Percentiles rank a stretch among this genome's conserved stretches.
Evolutionary conservation across 1,284 basidiomycete genomes (phyloP).

Genomic region (Acaromyces ingoldii): DNA sequence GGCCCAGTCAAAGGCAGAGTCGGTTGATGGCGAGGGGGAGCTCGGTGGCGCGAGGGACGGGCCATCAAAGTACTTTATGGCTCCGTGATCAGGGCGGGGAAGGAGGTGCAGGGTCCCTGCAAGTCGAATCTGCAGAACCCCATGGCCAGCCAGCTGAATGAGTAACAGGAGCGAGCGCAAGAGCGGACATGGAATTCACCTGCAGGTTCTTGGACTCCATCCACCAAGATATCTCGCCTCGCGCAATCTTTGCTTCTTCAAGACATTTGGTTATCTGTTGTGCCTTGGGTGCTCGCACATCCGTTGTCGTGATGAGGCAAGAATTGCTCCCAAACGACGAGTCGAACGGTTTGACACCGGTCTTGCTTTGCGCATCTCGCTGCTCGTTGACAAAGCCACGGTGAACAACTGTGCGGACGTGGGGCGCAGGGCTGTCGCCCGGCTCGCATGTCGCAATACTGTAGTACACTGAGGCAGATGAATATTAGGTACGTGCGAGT

Average conservation of each 20-base stretch:
- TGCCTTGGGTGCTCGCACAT: constrained; percentile 51
- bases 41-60: constrained; percentile 22
- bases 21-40: constrained; percentile 15
- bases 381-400: constrained; percentile 52
- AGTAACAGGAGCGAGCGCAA: neutral
- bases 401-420: constrained; percentile 47
- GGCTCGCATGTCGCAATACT: constrained; percentile 36
- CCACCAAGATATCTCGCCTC: constrained; percentile 52
- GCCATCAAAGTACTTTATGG: constrained; percentile 24
- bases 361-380: constrained; percentile 27
- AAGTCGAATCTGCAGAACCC: constrained; percentile 36
- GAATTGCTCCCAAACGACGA: constrained; percentile 35
- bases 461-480: constrained; percentile 35
- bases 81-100: constrained; percentile 23
- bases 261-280: constrained; percentile 30
- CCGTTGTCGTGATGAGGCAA: constrained; percentile 51
- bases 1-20: constrained; percentile 48
- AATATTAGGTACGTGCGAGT: neutral
- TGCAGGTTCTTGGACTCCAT: constrained; percentile 45
- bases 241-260: constrained; percentile 21
- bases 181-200: constrained; percentile 1
- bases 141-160: neutral
- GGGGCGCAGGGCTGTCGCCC: constrained; percentile 7
- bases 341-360: constrained; percentile 28
- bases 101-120: constrained; percentile 48